These are phyloP conservation scores for Colletotrichum theobromicola DNA, from an alignment of 2,329 filamentous ascomycete species.

Conservation along the genomic window DNA sequence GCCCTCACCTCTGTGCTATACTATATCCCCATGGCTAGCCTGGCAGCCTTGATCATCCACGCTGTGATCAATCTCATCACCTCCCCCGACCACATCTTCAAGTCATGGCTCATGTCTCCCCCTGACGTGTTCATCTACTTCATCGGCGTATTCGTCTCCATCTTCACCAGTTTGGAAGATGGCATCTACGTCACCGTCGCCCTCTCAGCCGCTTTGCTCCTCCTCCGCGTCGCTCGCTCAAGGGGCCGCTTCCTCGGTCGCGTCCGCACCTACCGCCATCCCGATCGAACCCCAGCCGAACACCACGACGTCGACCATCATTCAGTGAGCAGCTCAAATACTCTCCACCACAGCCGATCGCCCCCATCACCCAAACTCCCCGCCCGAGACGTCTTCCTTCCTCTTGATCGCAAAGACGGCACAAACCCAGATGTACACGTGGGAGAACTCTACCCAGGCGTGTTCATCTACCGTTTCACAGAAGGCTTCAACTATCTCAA, in stretches of 20 bases:
- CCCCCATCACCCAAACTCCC: neutral
- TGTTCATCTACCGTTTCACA: slow-evolving; percentile 61
- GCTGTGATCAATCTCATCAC: slow-evolving; percentile 80
- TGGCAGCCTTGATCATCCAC: slow-evolving; percentile 84
- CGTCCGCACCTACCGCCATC: slow-evolving; percentile 24
- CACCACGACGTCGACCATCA: neutral
- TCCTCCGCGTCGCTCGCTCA: slow-evolving; percentile 50
- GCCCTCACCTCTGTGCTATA: slow-evolving; percentile 79
- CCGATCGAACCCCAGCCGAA: slow-evolving; percentile 16
- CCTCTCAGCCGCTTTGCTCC: slow-evolving; percentile 45
- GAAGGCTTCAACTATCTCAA: slow-evolving; percentile 64
- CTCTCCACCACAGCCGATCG: neutral
- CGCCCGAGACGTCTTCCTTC: slow-evolving; percentile 44
- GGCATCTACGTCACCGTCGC: slow-evolving; percentile 55
- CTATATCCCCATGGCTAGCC: slow-evolving; percentile 75
- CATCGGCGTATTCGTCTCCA: slow-evolving; percentile 65
- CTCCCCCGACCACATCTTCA: slow-evolving; percentile 74
- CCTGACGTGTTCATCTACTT: slow-evolving; percentile 79
- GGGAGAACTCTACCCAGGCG: slow-evolving; percentile 54
- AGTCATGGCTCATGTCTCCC: slow-evolving; percentile 79
- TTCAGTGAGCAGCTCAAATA: slow-evolving; percentile 9
- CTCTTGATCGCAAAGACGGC: slow-evolving; percentile 54
- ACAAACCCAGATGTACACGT: slow-evolving; percentile 53
- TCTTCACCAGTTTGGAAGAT: slow-evolving; percentile 54
- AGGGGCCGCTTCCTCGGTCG: slow-evolving; percentile 51